Conservation (phyloP, 2,329 filamentous ascomycete species). For the Fusarium armeniacum region DNA sequence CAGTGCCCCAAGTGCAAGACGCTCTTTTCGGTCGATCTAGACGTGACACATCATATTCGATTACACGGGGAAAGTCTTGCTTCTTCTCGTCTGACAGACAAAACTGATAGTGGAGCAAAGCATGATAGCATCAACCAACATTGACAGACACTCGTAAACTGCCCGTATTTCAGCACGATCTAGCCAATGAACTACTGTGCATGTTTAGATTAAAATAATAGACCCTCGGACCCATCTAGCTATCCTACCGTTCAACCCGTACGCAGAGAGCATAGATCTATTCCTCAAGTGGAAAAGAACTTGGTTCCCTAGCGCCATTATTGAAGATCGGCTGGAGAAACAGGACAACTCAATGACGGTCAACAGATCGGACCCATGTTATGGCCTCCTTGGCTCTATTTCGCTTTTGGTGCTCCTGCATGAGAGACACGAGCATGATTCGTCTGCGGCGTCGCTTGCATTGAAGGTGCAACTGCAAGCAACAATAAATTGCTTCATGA, state of each 20-base stretch:
- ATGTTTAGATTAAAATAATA: conserved; percentile 8
- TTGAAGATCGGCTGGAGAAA: conserved; percentile 34
- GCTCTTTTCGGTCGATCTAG: conserved; percentile 1
- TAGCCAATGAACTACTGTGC: not conserved
- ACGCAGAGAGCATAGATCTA: conserved; percentile 30
- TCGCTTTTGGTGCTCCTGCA: conserved; percentile 34
- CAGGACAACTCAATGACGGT: conserved; percentile 20
- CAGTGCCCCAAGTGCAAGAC: not conserved
- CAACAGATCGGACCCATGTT: conserved; percentile 26
- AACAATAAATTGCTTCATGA: conserved; percentile 25
- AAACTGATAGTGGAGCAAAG: conserved; percentile 9
- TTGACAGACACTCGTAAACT: not conserved
- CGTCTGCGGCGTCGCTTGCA: conserved; percentile 21
- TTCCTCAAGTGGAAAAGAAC: conserved; percentile 20
- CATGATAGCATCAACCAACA: conserved; percentile 9
- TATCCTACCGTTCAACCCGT: conserved; percentile 20
- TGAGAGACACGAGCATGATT: conserved; percentile 31
- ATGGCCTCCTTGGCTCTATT: conserved; percentile 29
- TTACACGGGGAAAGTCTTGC: conserved; percentile 1
- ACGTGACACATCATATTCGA: conserved; percentile 22
- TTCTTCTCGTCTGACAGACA: not conserved
- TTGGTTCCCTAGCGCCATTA: conserved; percentile 31
- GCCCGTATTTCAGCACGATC: not conserved
- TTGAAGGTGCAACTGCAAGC: conserved; percentile 35
- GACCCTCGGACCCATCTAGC: conserved; percentile 11